Base-by-base conservation (phyloP, 192 early-diverging fungal species). In the Rhizoclosmatium globosum region DNA sequence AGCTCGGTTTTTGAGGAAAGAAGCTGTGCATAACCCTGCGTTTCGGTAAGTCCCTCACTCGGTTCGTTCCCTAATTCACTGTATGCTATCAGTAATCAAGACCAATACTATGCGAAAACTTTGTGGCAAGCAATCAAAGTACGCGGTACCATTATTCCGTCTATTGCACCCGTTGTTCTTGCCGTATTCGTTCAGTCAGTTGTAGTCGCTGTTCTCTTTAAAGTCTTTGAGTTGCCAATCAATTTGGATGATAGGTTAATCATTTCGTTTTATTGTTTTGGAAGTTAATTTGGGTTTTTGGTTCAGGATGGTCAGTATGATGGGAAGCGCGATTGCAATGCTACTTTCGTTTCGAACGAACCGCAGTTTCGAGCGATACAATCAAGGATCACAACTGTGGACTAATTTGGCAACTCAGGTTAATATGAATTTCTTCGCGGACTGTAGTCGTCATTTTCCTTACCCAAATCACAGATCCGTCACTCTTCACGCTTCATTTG, bases 321-420 rank as follows among this genome's bases (percentile, higher is more conserved):
- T 84, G 47, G 83, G 83, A 13, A 73, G 59, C 7, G 79, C 83
- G 4, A 77, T 84, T 17, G 83, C 83, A 82, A 82, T 95, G 82
- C 81, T 95, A 42, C 82, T 95, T 42, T 92, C 88, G 47, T 95
- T 95, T 79, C 91, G 94, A 78, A 93, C 90, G 67, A 94, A 93
- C 77, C 90, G 88, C n/a, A 92, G 90, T 67, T 89, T 82, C 73
- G 80, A 88, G 38, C 59, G 95, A 41, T 97, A 90, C 83, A 94
- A 90, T 89, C 94, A 95, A 82, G 95, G 94, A 21, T 88, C 94
- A 39, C 89, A 93, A 82, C 82, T 92, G n/a, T 97, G 94, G 94
- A 84, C 83, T 3, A 61, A 80, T 46, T 65, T 84, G 59, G 21
- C 79, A 53, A 56, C 69, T 9, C 77, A 79, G 76, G 76, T 78